phyloP scores from a whole-genome alignment of 2,329 filamentous ascomycete species.

The Stagonosporopsis tanaceti region DNA sequence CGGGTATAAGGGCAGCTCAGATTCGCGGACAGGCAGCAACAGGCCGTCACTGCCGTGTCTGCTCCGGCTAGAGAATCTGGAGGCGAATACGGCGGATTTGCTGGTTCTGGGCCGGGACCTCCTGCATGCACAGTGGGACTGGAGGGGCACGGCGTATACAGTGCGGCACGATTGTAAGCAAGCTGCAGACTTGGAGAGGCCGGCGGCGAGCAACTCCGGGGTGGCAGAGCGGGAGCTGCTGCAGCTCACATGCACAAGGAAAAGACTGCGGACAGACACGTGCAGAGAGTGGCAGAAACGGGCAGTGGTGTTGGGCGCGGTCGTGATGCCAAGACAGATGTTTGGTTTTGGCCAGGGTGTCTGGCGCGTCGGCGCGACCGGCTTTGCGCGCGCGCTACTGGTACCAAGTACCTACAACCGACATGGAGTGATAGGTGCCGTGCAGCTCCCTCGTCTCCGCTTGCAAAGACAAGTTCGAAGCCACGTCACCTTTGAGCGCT shows the following conservation, averaged over 20 bases:
- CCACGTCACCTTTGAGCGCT: constrained; percentile 17
- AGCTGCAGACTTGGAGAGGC: not conserved
- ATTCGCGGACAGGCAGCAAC: constrained; percentile 1
- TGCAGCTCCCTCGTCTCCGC: constrained; percentile 5
- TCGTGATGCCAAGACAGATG: constrained; percentile 26
- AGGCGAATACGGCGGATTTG: constrained; percentile 8
- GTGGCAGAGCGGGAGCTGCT: not conserved
- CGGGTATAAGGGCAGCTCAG: not conserved
- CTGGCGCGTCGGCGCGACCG: constrained; percentile 9
- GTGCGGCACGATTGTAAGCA: constrained; percentile 7
- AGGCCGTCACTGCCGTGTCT: constrained; percentile 4
- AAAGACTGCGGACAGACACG: not conserved
- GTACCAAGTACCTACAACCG: constrained; percentile 7
- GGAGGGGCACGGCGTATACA: constrained; percentile 13
- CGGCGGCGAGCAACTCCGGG: not conserved
- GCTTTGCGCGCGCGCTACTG: constrained; percentile 6
- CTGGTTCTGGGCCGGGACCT: constrained; percentile 5
- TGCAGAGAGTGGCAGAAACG: not conserved
- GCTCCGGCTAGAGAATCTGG: constrained; percentile 1
- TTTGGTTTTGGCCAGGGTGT: not conserved
- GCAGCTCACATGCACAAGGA: not conserved
- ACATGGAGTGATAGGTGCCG: constrained; percentile 17
- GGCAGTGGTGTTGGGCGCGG: not conserved
- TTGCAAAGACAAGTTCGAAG: constrained; percentile 8
- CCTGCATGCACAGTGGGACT: constrained; percentile 14